These are phyloP conservation scores for Calophaca sinica DNA, from an alignment of 306 rosid species.

Conservation along the genomic window DNA sequence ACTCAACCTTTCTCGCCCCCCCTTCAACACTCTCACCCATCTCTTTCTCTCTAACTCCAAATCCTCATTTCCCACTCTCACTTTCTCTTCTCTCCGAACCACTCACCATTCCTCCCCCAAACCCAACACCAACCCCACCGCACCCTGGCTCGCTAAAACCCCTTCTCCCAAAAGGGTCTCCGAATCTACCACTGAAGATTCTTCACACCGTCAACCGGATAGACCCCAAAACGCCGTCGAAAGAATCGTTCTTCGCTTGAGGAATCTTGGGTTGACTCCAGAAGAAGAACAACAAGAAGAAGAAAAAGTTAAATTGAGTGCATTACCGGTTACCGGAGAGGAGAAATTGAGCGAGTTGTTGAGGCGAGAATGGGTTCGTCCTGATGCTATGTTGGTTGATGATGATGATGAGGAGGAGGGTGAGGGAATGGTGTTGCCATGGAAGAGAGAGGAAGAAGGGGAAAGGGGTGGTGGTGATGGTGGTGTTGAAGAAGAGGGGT, in stretches of 20 bases:
- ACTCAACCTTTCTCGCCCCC: conserved; percentile 36
- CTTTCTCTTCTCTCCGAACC: conserved; percentile 59
- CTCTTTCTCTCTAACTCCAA: conserved; percentile 57
- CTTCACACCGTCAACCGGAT: conserved; percentile 27
- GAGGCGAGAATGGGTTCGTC: conserved; percentile 79
- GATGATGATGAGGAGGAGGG: conserved; percentile 47
- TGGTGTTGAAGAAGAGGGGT: conserved; percentile 66
- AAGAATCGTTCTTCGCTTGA: conserved; percentile 77
- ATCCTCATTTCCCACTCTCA: conserved; percentile 59
- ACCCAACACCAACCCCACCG: conserved; percentile 52
- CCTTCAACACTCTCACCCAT: conserved; percentile 50
- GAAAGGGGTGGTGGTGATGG: conserved; percentile 35
- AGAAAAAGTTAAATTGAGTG: conserved; percentile 37
- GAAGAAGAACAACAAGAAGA: conserved; percentile 58
- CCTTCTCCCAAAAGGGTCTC: conserved; percentile 53
- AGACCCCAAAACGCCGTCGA: conserved; percentile 70
- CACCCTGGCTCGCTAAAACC: conserved; percentile 79
- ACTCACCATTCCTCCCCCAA: conserved; percentile 42
- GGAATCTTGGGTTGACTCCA: conserved; percentile 71
- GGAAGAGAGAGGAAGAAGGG: conserved; percentile 57
- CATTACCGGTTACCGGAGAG: conserved; percentile 65
- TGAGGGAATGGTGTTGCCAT: conserved; percentile 54
- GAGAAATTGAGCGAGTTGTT: conserved; percentile 82
- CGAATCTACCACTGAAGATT: conserved; percentile 38
- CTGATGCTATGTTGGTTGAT: conserved; percentile 51